Evolutionary conservation across 148 eudicot species (phyloP).

Genomic region (Silene uniflora): DNA sequence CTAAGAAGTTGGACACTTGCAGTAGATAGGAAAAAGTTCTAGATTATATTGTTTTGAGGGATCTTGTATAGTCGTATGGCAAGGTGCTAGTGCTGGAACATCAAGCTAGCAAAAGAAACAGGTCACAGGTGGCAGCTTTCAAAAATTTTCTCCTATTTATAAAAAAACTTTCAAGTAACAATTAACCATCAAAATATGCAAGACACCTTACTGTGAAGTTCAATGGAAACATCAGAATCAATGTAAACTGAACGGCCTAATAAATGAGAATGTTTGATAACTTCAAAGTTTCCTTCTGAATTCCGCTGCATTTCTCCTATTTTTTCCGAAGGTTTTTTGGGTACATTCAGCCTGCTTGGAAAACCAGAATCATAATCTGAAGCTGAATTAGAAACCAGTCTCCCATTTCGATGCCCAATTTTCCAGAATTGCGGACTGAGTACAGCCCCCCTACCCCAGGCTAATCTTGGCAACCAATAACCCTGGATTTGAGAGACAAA

Average conservation of each 20-base stretch:
- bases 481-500: no score
- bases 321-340: slow-evolving; percentile 28
- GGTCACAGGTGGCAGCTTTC: not conserved
- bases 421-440: slow-evolving; percentile 34
- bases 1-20: no score
- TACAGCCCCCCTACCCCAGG: no score
- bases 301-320: slow-evolving; percentile 23
- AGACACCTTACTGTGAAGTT: slow-evolving; percentile 60
- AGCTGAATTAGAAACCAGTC: slow-evolving; percentile 29
- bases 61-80: not conserved
- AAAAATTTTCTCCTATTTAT: not conserved
- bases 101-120: not conserved
- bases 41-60: no score
- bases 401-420: slow-evolving; percentile 25
- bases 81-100: not conserved
- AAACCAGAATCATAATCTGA: slow-evolving; percentile 38
- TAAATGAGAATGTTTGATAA: slow-evolving; percentile 35
- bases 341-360: slow-evolving; percentile 39
- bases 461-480: no score
- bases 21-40: no score
- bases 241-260: slow-evolving; percentile 52
- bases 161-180: not conserved
- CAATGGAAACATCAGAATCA: slow-evolving; percentile 55
- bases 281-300: slow-evolving; percentile 32
- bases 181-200: not conserved